A percentile compares a stretch with the other conserved stretches of the same genome.
Conservation (phyloP, 345 rosid genomes). For the Leavenworthia alabamica region DNA sequence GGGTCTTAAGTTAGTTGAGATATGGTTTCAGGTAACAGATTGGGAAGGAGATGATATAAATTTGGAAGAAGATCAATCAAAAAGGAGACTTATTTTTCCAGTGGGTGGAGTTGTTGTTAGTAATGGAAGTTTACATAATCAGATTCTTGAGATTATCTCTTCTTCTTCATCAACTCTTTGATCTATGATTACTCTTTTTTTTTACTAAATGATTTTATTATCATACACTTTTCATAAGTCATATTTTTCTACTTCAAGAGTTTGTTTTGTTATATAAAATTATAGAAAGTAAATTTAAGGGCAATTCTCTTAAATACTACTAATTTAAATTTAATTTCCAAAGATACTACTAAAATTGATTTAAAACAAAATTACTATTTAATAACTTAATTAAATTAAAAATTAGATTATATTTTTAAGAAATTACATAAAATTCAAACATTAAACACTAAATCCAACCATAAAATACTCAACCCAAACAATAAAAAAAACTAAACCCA, state of each 20-base stretch:
- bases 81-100: slow-evolving; percentile 50
- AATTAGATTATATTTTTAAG: too few relatives aligned
- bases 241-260: neutral
- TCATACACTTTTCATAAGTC: neutral
- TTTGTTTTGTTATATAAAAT: too few relatives aligned
- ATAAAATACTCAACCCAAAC: too few relatives aligned
- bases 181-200: neutral
- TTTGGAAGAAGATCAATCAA: slow-evolving; percentile 54
- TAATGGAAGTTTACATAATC: slow-evolving; percentile 45
- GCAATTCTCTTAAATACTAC: too few relatives aligned
- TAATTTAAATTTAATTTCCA: too few relatives aligned
- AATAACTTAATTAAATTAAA: too few relatives aligned
- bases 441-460: too few relatives aligned
- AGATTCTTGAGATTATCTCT: slow-evolving; percentile 47
- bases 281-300: too few relatives aligned
- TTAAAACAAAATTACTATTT: too few relatives aligned
- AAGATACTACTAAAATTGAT: too few relatives aligned
- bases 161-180: slow-evolving; percentile 29
- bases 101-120: slow-evolving; percentile 59
- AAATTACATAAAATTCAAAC: too few relatives aligned
- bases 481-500: too few relatives aligned
- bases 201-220: neutral
- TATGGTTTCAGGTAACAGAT: slow-evolving; percentile 50
- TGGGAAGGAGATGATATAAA: slow-evolving; percentile 60
- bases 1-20: neutral